Evolutionary conservation across 257 asterid genomes (phyloP).

Genomic region (Lantana camara): DNA sequence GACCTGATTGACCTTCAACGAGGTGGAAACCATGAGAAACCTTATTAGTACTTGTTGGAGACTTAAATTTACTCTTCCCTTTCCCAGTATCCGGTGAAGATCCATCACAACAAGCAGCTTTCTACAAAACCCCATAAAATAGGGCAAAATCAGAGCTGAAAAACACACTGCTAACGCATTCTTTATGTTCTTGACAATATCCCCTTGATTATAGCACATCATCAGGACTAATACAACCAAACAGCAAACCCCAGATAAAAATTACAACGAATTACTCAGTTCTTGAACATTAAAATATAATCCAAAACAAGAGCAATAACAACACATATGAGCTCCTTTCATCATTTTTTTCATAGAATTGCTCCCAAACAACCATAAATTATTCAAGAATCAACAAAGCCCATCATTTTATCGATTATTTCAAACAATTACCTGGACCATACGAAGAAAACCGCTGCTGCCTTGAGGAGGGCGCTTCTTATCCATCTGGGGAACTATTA

Average conservation of each 20-base stretch:
- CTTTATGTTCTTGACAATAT: neutral
- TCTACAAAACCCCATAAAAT: conserved; percentile 40
- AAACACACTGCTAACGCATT: neutral
- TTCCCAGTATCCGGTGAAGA: conserved; percentile 70
- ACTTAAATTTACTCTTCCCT: conserved; percentile 61
- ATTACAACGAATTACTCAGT: neutral
- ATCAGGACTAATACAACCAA: neutral
- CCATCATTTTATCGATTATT: neutral
- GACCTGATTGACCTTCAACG: conserved; percentile 80
- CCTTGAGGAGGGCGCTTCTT: neutral
- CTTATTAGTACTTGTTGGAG: conserved; percentile 39
- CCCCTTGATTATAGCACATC: neutral
- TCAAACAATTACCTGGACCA: neutral
- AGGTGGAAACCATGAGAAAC: conserved; percentile 70
- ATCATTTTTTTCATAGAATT: neutral
- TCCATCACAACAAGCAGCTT: conserved; percentile 47
- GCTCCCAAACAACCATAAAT: neutral
- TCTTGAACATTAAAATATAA: neutral
- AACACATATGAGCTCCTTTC: neutral
- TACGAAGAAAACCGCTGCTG: neutral
- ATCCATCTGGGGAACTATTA: neutral
- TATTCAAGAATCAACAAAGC: neutral
- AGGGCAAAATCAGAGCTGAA: neutral
- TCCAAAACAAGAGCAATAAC: neutral
- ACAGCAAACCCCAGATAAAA: neutral